These are phyloP conservation scores for Solanum chilense DNA, from an alignment of 257 asterid species.

Conservation along the genomic window DNA sequence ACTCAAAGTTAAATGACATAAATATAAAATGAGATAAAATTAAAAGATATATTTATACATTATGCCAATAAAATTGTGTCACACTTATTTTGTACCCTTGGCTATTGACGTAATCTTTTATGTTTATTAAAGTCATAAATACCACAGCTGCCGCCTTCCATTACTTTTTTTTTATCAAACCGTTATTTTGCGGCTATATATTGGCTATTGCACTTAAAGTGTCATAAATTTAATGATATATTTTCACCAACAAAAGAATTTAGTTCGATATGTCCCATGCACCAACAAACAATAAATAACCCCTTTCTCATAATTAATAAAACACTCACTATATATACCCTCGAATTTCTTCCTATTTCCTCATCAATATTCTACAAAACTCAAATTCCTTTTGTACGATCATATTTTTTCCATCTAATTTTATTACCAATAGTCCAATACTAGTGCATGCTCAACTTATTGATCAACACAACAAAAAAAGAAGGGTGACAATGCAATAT, in stretches of 20 bases:
- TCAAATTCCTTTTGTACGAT: not conserved
- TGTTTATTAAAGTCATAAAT: not conserved
- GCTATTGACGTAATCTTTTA: not conserved
- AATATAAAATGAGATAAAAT: too few species aligned
- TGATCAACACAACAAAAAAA: too few species aligned
- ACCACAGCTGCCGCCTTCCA: not conserved
- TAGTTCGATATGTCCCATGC: not conserved
- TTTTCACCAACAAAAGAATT: not conserved
- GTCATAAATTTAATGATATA: constrained; percentile 6
- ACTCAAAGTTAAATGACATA: too few species aligned
- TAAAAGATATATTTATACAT: too few species aligned
- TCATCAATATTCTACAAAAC: not conserved
- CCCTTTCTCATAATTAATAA: not conserved
- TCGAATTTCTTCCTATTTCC: not conserved
- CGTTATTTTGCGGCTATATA: constrained; percentile 23
- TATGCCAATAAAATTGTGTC: too few species aligned
- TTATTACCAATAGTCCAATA: not conserved
- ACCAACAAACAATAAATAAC: not conserved
- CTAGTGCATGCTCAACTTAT: not conserved
- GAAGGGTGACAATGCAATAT: not conserved
- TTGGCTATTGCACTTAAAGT: not conserved
- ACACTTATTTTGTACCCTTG: not conserved
- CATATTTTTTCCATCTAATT: not conserved
- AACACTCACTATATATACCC: not conserved
- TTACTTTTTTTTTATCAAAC: not conserved